phyloP scores from a whole-genome alignment of 768 basidiomycete species.

The Boletus sensibilis region DNA sequence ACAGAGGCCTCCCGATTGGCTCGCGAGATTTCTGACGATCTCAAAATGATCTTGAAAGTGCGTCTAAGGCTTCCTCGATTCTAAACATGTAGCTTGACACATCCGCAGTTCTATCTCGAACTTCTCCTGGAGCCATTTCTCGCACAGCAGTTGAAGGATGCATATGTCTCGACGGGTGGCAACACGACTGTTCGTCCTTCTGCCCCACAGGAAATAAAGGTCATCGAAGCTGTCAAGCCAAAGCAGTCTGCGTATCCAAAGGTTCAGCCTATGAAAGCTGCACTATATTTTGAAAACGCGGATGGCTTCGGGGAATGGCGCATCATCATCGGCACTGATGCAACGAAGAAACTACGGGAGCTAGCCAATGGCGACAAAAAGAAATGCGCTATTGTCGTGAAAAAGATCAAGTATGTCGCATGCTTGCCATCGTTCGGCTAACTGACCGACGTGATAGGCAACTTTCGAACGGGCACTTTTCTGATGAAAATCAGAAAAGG shows the following conservation, averaged over 20 bases:
- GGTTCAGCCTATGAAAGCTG: conserved; percentile 59
- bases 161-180: conserved; percentile 5
- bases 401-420: conserved; percentile 60
- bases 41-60: conserved; percentile 33
- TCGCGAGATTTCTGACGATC: conserved; percentile 18
- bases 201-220: background rate
- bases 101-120: conserved; percentile 26
- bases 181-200: background rate
- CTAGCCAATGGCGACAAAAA: conserved; percentile 44
- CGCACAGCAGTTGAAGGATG: conserved; percentile 3
- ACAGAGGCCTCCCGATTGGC: conserved; percentile 20
- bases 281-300: conserved; percentile 56
- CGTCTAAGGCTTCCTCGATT: background rate
- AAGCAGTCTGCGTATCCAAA: conserved; percentile 38
- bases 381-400: conserved; percentile 53
- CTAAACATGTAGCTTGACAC: background rate
- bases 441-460: conserved; percentile 41
- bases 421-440: background rate
- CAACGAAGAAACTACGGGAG: conserved; percentile 49
- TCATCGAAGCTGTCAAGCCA: conserved; percentile 1
- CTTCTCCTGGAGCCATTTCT: conserved; percentile 20
- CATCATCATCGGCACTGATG: conserved; percentile 53
- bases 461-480: conserved; percentile 68
- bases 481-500: conserved; percentile 64
- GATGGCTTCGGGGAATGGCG: conserved; percentile 65